Evolutionary conservation across 2,329 filamentous ascomycete species (phyloP).

Genomic region (Sphaerulina musiva): DNA sequence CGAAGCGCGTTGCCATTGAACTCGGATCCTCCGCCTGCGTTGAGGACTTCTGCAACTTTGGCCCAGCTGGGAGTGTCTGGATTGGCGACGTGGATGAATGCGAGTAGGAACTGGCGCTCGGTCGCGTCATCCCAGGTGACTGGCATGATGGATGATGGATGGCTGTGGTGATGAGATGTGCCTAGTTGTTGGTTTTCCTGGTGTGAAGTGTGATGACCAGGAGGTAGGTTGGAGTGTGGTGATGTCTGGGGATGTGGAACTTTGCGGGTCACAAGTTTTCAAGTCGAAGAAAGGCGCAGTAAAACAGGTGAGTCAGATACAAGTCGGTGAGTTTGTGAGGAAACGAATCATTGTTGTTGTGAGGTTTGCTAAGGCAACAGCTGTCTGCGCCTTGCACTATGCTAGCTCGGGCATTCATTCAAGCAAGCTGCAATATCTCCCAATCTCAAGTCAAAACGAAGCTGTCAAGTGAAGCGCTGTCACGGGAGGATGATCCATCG

Average conservation of each 20-base stretch:
- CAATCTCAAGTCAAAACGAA: no score
- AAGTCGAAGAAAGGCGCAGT: neutral
- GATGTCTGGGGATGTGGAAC: neutral
- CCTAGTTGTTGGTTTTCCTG: neutral
- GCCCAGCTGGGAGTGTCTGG: conserved; percentile 16
- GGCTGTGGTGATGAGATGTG: neutral
- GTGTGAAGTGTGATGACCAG: no score
- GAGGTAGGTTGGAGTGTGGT: neutral
- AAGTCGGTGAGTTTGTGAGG: no score
- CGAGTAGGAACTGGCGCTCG: conserved; percentile 11
- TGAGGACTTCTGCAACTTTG: conserved; percentile 18
- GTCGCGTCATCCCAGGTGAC: conserved; percentile 11
- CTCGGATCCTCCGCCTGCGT: conserved; percentile 7
- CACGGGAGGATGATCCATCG: neutral
- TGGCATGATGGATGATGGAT: conserved; percentile 1
- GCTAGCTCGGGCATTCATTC: no score
- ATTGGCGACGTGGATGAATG: conserved; percentile 9
- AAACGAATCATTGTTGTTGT: no score
- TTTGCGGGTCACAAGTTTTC: neutral
- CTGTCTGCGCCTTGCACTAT: no score
- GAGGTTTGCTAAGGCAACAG: no score
- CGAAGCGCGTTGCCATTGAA: conserved; percentile 18
- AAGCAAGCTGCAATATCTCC: no score
- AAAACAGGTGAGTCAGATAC: neutral
- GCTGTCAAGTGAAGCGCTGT: no score